Conservation (phyloP, 1,139 yeast species). For the Hanseniaspora sp. region DNA sequence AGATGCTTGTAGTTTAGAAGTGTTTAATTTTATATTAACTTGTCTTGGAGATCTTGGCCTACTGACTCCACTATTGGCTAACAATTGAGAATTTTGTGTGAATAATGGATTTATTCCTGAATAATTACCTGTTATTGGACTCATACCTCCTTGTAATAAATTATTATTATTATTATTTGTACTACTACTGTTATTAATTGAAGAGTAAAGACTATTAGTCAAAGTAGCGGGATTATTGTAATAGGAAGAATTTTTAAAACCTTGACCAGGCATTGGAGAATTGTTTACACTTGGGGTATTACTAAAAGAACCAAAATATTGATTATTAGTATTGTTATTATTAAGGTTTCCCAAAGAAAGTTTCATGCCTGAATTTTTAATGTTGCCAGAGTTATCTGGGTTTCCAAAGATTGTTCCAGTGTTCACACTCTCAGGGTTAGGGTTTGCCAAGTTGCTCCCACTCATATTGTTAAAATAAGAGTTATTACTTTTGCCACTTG, state of each 20-base stretch:
- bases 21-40: conserved; percentile 7
- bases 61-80: background rate
- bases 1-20: background rate
- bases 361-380: background rate
- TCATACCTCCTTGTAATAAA: background rate
- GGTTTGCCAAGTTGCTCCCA: background rate
- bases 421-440: background rate
- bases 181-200: background rate
- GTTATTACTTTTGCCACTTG: background rate
- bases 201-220: conserved; percentile 4
- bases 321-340: background rate
- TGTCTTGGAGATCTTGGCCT: conserved; percentile 15
- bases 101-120: conserved; percentile 6
- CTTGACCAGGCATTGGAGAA: background rate
- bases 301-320: background rate
- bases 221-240: conserved; percentile 11
- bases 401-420: conserved; percentile 1
- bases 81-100: conserved; percentile 12
- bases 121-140: background rate
- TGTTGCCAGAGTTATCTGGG: background rate
- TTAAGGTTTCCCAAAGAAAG: background rate
- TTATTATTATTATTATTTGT: background rate
- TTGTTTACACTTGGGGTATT: background rate
- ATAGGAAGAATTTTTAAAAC: conserved; percentile 3
- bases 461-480: background rate